A percentile compares a stretch with the other conserved stretches of the same genome.
phyloP scores from a whole-genome alignment of 768 basidiomycete species.

The Termitomyces sp. region DNA sequence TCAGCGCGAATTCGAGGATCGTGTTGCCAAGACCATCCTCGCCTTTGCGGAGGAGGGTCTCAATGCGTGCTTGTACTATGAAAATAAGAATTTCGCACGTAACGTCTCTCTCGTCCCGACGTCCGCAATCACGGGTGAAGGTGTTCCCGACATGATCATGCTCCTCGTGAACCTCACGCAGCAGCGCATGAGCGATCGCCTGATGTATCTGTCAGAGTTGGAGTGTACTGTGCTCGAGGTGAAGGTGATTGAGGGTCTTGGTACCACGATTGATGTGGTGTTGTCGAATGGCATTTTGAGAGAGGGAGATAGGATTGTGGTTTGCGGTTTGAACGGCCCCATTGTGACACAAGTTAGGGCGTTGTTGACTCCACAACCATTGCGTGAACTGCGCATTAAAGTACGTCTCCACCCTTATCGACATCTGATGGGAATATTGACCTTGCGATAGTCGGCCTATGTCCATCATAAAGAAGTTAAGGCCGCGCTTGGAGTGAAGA shows the following conservation, averaged over 20 bases:
- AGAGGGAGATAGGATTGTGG: conserved; percentile 92
- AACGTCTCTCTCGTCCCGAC: conserved; percentile 98
- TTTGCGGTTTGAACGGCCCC: conserved; percentile 96
- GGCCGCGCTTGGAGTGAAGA: conserved; percentile 95
- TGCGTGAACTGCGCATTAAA: conserved; percentile 95
- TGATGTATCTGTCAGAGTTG: conserved; percentile 97
- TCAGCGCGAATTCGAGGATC: conserved; percentile 90
- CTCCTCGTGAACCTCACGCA: conserved; percentile 95
- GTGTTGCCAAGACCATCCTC: conserved; percentile 77
- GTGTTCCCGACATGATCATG: conserved; percentile 99
- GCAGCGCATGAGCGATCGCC: conserved; percentile 93
- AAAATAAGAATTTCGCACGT: conserved; percentile 92
- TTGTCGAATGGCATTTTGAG: conserved; percentile 89
- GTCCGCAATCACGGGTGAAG: conserved; percentile 97
- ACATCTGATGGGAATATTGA: conserved; percentile 11
- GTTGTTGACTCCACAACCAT: conserved; percentile 90
- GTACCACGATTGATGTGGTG: conserved; percentile 96
- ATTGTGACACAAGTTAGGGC: conserved; percentile 95
- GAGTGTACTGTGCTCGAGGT: conserved; percentile 99
- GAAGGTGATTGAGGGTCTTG: conserved; percentile 96
- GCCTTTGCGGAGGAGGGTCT: conserved; percentile 98
- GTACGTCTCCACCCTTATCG: conserved; percentile 35
- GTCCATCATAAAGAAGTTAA: conserved; percentile 98
- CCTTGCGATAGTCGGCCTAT: conserved; percentile 70
- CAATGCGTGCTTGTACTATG: conserved; percentile 94